Evolutionary conservation across 2,329 filamentous ascomycete species (phyloP).

Genomic region (Cladophialophora chaetospira): DNA sequence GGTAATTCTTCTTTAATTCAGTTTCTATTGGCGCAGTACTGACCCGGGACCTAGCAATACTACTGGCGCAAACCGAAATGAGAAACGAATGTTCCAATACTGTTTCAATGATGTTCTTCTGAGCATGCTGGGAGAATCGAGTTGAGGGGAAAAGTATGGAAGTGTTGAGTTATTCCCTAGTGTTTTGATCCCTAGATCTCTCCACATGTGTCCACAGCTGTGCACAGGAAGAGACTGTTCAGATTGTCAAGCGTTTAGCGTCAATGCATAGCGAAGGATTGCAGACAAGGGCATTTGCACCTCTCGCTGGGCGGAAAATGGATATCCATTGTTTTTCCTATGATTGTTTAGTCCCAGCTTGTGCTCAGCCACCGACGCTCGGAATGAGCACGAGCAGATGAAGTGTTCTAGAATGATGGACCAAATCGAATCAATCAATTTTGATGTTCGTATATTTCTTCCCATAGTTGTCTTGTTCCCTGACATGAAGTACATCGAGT

Average conservation of each 20-base stretch:
- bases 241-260: conserved; percentile 18
- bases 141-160: background rate
- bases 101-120: background rate
- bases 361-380: too few relatives aligned
- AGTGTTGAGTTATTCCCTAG: background rate
- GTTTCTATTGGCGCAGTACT: conserved; percentile 4
- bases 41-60: conserved; percentile 61
- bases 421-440: too few relatives aligned
- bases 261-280: conserved; percentile 18
- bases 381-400: too few relatives aligned
- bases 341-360: too few relatives aligned
- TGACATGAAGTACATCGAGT: background rate
- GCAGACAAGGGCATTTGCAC: too few relatives aligned
- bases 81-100: background rate
- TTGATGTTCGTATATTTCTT: too few relatives aligned
- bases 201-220: conserved; percentile 1
- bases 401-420: too few relatives aligned
- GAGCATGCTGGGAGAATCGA: too few relatives aligned
- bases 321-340: too few relatives aligned
- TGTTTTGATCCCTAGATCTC: conserved; percentile 1
- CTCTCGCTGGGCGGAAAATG: too few relatives aligned
- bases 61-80: conserved; percentile 68
- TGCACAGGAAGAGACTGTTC: conserved; percentile 6
- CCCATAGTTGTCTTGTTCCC: background rate
- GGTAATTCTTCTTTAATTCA: conserved; percentile 57